Evolutionary conservation across 352 stramenopile species (phyloP).

Genomic region (Phytophthora nicotianae): DNA sequence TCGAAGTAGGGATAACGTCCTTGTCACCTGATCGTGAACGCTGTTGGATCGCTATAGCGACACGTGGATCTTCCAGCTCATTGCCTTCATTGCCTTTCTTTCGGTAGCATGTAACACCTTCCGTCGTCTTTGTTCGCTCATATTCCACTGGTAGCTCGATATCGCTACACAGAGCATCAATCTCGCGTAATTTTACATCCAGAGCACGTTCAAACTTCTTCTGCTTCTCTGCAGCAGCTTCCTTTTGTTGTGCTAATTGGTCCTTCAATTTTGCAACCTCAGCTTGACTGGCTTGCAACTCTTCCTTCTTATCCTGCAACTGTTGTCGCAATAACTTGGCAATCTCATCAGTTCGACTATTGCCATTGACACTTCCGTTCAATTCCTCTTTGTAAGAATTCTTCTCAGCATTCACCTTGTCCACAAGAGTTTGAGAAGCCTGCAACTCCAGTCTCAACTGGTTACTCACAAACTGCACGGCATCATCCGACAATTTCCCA

Average conservation of each 20-base stretch:
- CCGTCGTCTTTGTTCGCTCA: slow-evolving; percentile 52
- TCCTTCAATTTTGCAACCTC: slow-evolving; percentile 48
- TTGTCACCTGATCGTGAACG: slow-evolving; percentile 11
- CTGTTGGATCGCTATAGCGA: slow-evolving; percentile 33
- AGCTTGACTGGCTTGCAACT: slow-evolving; percentile 34
- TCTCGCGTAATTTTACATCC: slow-evolving; percentile 58
- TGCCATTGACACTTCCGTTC: neutral
- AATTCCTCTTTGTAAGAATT: slow-evolving; percentile 8
- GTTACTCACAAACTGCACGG: slow-evolving; percentile 40
- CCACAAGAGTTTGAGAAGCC: slow-evolving; percentile 27
- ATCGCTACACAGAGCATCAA: slow-evolving; percentile 57
- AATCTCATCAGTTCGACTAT: slow-evolving; percentile 12
- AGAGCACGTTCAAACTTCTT: slow-evolving; percentile 49
- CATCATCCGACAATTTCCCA: slow-evolving; percentile 36
- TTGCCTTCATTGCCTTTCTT: slow-evolving; percentile 43
- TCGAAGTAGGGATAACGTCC: neutral
- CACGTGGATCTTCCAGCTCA: slow-evolving; percentile 64
- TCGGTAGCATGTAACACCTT: slow-evolving; percentile 58
- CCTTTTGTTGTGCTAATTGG: slow-evolving; percentile 51
- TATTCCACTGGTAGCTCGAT: slow-evolving; percentile 48
- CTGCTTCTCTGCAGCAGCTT: slow-evolving; percentile 47
- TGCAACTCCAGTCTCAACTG: slow-evolving; percentile 39
- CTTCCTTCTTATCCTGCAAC: slow-evolving; percentile 40
- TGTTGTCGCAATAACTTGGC: slow-evolving; percentile 36
- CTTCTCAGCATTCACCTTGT: slow-evolving; percentile 28